phyloP scores from a whole-genome alignment of 306 rosid genomes.

The Malus orientalis region DNA sequence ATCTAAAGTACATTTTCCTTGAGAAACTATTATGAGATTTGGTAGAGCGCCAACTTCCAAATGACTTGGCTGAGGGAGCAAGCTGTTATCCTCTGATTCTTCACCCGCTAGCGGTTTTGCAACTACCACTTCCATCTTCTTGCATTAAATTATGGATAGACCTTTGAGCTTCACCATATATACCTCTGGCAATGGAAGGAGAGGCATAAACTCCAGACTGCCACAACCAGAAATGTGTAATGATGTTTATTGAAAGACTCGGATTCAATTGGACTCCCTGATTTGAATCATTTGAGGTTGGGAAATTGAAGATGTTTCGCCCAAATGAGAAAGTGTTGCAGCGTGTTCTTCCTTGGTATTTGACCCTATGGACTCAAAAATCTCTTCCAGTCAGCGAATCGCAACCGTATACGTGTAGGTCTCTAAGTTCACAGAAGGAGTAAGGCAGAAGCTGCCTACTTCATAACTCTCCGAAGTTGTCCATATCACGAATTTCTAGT shows the following conservation, averaged over 20 bases:
- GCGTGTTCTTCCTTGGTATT: neutral
- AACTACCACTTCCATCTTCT: neutral
- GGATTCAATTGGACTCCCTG: neutral
- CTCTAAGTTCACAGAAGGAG: neutral
- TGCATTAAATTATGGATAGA: neutral
- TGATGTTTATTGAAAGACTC: neutral
- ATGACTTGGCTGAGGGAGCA: neutral
- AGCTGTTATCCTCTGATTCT: neutral
- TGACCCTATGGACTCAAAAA: neutral
- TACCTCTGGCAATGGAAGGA: neutral
- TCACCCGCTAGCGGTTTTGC: neutral
- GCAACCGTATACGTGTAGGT: neutral
- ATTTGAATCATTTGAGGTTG: neutral
- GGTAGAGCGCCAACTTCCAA: neutral
- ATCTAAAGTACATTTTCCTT: neutral
- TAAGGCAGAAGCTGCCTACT: neutral
- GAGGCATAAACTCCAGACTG: neutral
- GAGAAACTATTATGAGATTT: neutral
- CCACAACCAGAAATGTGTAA: neutral
- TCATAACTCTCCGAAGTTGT: neutral
- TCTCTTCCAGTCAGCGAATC: neutral
- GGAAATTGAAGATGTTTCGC: neutral
- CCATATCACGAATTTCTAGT: neutral
- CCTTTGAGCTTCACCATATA: neutral
- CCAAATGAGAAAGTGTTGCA: neutral